Conservation (phyloP, 108 stramenopile species). For the Schizochytrium sp. region DNA sequence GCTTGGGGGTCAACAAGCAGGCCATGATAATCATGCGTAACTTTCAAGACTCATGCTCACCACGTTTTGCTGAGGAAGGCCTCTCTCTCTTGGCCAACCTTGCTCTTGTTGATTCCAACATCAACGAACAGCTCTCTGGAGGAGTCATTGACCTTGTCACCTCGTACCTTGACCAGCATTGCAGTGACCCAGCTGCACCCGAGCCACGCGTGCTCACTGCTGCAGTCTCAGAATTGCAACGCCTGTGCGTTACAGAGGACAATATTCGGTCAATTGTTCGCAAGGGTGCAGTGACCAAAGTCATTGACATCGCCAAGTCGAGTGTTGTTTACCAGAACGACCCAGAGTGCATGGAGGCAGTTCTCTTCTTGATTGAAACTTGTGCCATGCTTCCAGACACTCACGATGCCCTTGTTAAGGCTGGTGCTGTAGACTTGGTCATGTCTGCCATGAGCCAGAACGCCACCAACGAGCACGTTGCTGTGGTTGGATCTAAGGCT, state of each 20-base stretch:
- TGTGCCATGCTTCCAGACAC: conserved; percentile 31
- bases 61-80: conserved; percentile 51
- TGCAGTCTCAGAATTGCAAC: conserved; percentile 36
- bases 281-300: background rate
- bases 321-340: conserved; percentile 38
- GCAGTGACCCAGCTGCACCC: background rate
- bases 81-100: conserved; percentile 20
- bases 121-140: conserved; percentile 27
- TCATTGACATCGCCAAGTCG: background rate
- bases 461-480: conserved; percentile 41
- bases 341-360: conserved; percentile 46
- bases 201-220: conserved; percentile 29
- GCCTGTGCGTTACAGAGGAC: background rate
- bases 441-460: conserved; percentile 62
- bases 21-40: conserved; percentile 30
- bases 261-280: conserved; percentile 13
- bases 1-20: background rate
- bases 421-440: conserved; percentile 51
- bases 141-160: conserved; percentile 38
- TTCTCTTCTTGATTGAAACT: conserved; percentile 42
- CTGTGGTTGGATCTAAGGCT: conserved; percentile 29
- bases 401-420: conserved; percentile 30
- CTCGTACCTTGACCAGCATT: background rate
- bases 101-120: conserved; percentile 1
- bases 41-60: conserved; percentile 20